Conservation (phyloP, 345 rosid genomes). For the Boechera retrofracta region DNA sequence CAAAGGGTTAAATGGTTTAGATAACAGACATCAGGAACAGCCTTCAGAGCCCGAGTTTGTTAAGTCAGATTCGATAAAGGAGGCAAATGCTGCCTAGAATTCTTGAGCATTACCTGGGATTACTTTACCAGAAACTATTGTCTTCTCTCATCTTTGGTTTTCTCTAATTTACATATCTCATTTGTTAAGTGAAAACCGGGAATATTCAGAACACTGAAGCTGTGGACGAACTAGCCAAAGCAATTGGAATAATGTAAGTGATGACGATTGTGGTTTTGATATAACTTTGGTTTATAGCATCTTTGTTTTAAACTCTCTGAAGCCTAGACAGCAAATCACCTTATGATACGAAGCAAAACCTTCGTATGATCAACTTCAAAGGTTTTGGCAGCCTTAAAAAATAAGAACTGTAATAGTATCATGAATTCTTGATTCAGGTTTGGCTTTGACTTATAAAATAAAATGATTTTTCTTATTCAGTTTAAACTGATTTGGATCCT, state of each 20-base stretch:
- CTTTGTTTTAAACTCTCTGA: neutral
- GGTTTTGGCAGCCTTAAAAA: no score
- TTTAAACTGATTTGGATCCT: neutral
- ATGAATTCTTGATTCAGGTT: conserved; percentile 3
- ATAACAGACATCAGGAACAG: conserved; percentile 18
- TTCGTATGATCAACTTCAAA: no score
- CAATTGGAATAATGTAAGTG: neutral
- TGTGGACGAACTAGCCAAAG: neutral
- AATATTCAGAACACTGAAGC: conserved; percentile 15
- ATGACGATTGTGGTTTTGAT: conserved; percentile 8
- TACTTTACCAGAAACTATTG: neutral
- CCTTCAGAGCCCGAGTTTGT: neutral
- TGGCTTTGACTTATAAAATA: neutral
- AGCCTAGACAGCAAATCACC: neutral
- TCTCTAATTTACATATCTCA: neutral
- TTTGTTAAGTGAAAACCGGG: conserved; percentile 5
- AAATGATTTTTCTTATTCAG: neutral
- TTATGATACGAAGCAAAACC: no score
- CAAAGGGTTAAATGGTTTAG: neutral
- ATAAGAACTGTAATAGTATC: neutral
- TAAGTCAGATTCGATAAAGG: conserved; percentile 2
- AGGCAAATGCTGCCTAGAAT: neutral
- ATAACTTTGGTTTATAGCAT: conserved; percentile 1
- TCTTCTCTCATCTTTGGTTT: conserved; percentile 8
- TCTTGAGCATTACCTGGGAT: neutral